A percentile compares a stretch with the other conserved stretches of the same genome.
Evolutionary conservation across 23 red algal species (phyloP).

Genomic region (Chondrus crispus): DNA sequence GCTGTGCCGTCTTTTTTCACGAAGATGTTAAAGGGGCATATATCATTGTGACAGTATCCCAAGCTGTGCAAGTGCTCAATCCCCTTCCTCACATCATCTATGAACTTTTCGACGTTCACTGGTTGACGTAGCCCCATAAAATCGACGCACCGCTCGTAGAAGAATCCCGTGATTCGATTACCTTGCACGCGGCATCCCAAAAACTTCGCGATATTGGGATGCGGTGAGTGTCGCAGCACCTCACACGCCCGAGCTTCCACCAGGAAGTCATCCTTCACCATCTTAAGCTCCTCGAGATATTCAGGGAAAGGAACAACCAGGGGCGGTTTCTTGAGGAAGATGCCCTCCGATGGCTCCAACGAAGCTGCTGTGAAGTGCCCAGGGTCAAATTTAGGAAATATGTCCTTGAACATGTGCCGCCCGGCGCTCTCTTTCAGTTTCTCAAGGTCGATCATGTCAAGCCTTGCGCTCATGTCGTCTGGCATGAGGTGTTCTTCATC

Average conservation of each 20-base stretch:
- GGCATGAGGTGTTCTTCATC: too few species aligned
- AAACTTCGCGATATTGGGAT: constrained; percentile 28
- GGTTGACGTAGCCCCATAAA: background rate
- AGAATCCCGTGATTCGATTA: background rate
- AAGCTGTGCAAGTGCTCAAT: background rate
- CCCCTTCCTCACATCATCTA: background rate
- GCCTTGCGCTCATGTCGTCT: too few species aligned
- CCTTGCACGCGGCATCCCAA: constrained; percentile 1
- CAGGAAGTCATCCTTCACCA: too few species aligned
- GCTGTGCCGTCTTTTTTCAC: background rate
- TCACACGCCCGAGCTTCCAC: background rate
- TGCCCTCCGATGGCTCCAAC: too few species aligned
- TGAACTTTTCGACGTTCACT: background rate
- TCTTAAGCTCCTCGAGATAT: too few species aligned
- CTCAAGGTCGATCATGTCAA: too few species aligned
- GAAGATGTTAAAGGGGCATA: background rate
- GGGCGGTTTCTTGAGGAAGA: too few species aligned
- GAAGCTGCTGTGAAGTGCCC: too few species aligned
- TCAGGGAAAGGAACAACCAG: too few species aligned
- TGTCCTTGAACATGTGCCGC: too few species aligned
- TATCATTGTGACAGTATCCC: constrained; percentile 16
- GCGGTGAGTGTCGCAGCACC: background rate
- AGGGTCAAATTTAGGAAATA: too few species aligned
- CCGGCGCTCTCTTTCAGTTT: too few species aligned
- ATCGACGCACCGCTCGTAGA: background rate